phyloP scores from a whole-genome alignment of 2,329 filamentous ascomycete genomes.

The Scedosporium dehoogii region DNA sequence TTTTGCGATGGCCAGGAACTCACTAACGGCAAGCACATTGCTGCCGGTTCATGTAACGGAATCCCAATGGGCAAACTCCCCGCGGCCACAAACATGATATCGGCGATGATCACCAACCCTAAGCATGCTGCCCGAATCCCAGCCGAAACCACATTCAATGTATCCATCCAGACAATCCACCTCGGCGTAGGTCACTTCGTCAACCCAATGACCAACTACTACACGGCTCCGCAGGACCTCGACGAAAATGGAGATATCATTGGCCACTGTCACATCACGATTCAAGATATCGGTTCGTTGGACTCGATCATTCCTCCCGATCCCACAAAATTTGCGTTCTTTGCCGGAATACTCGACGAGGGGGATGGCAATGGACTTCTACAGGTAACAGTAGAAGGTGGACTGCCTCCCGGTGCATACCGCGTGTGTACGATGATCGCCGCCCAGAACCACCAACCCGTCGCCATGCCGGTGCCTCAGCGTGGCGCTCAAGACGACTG shows the following conservation, averaged over 20 bases:
- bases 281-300: slow-evolving; percentile 34
- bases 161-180: slow-evolving; percentile 36
- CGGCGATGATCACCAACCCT: slow-evolving; percentile 40
- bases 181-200: slow-evolving; percentile 44
- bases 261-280: slow-evolving; percentile 40
- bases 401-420: slow-evolving; percentile 36
- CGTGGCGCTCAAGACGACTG: slow-evolving; percentile 44
- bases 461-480: slow-evolving; percentile 46
- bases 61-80: slow-evolving; percentile 49
- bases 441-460: slow-evolving; percentile 43
- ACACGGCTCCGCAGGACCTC: slow-evolving; percentile 42
- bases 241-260: slow-evolving; percentile 26
- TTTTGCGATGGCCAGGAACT: slow-evolving; percentile 42
- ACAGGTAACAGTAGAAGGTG: slow-evolving; percentile 29
- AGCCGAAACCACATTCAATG: slow-evolving; percentile 30
- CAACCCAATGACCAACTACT: slow-evolving; percentile 43
- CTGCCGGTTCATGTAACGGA: slow-evolving; percentile 43
- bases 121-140: slow-evolving; percentile 27
- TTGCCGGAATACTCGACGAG: slow-evolving; percentile 46
- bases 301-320: slow-evolving; percentile 27
- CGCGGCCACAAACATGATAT: slow-evolving; percentile 40
- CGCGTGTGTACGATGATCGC: slow-evolving; percentile 42
- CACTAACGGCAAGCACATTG: slow-evolving; percentile 43
- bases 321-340: slow-evolving; percentile 36
- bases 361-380: slow-evolving; percentile 37